Base-by-base conservation (phyloP, 2,329 filamentous ascomycete species). In the Daldinia sp. region DNA sequence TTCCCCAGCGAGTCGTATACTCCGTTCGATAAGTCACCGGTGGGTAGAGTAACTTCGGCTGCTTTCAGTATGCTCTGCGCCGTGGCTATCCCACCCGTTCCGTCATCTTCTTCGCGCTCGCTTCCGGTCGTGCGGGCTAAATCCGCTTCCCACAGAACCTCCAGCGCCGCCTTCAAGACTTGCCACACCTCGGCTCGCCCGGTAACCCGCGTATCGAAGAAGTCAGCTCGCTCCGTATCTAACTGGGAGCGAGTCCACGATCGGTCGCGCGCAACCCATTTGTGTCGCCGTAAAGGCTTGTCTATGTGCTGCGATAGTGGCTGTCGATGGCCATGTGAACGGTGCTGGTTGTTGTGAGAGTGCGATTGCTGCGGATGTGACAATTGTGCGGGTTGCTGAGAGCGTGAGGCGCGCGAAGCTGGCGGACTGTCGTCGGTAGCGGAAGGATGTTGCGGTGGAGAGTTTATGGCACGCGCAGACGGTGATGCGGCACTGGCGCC, bases 181-280 rank as follows among this genome's bases (percentile, higher is more conserved):
- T 87, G 87, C 94, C 94, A 98, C 23, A 95, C 85, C 76, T 97
- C 92, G 3, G 83, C 72, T 3, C 87, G 84, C 1, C 93, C 93
- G 0, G 90, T 91, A 13, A 96, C 92, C 47, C 93, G 83, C 1
- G 94, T 97, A 64, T 97, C 93, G 77, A 96, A 98, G 81, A 96
- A 97, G 64, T 93, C 93, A 49, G 79, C 80, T 49, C 94, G 86
- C 78, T 97, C 92, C 29, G 82, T 83, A 61, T 87, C 85, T 1
- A 97, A 81, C 54, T 89, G 81, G 13, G 78, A 73, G n/a, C 85
- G 86, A 0, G 91, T 93, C 91, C 91, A 96, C 13, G 79, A 77
- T 17, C 85, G 85, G 54, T 83, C 82, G 64, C 83, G 84, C 58
- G 88, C 86, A 10, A 80, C 80, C 90, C 90, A 93, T 56, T 83